These are phyloP conservation scores for Cornus kousa DNA, from an alignment of 148 eudicot species.

Conservation along the genomic window DNA sequence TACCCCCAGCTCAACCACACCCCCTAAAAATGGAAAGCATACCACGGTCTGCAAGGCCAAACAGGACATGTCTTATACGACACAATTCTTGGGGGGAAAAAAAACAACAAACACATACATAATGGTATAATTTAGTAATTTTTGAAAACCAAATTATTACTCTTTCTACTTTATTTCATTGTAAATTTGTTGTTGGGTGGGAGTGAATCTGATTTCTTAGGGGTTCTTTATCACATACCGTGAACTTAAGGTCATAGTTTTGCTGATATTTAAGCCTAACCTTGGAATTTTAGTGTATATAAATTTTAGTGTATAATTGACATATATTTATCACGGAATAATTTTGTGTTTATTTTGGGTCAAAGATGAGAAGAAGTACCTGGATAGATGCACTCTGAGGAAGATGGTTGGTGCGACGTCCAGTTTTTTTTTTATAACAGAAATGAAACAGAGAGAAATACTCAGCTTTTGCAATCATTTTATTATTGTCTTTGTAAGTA, in stretches of 20 bases:
- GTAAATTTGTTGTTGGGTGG: background rate
- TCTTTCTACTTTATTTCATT: too few species aligned
- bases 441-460: background rate
- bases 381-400: slow-evolving; percentile 77
- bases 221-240: too few species aligned
- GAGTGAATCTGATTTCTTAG: too few species aligned
- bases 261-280: too few species aligned
- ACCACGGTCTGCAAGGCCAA: slow-evolving; percentile 56
- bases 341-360: background rate
- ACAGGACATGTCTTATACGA: background rate
- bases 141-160: too few species aligned
- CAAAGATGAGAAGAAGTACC: slow-evolving; percentile 34
- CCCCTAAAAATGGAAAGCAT: slow-evolving; percentile 67
- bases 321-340: too few species aligned
- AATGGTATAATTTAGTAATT: background rate
- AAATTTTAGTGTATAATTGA: too few species aligned
- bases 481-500: too few species aligned
- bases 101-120: background rate
- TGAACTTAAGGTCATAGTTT: background rate
- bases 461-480: background rate
- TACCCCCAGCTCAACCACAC: slow-evolving; percentile 64
- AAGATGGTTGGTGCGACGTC: background rate
- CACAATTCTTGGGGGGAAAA: background rate
- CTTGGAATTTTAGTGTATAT: too few species aligned
- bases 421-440: background rate